Conservation (phyloP, 495 filamentous ascomycete species). For the Hypoxylon trugodes region DNA sequence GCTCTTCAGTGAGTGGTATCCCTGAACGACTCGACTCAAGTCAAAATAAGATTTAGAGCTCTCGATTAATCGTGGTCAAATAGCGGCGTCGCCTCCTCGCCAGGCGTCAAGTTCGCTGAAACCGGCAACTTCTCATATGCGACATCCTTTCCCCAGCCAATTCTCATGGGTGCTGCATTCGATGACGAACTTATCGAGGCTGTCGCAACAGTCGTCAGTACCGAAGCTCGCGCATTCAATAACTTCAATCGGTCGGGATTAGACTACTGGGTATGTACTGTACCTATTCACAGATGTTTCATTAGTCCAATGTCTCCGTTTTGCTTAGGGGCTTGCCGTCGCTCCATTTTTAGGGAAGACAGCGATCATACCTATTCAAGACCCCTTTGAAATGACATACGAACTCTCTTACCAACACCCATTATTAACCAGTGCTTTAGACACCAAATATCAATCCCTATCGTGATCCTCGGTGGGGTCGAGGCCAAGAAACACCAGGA, state of each 20-base stretch:
- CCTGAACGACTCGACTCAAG: no score
- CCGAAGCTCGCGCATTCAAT: conserved; percentile 69
- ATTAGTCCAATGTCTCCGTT: no score
- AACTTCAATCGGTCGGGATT: conserved; percentile 64
- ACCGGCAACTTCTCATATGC: conserved; percentile 63
- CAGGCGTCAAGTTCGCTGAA: conserved; percentile 59
- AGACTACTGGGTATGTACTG: conserved; percentile 58
- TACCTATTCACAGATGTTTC: no score
- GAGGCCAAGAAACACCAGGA: conserved; percentile 68
- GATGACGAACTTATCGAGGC: conserved; percentile 66
- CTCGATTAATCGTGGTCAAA: no score
- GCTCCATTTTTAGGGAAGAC: no score
- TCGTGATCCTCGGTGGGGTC: conserved; percentile 66
- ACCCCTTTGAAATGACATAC: no score
- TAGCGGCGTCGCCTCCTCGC: conserved; percentile 62
- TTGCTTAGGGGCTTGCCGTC: no score
- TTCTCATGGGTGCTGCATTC: conserved; percentile 65
- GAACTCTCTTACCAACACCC: neutral
- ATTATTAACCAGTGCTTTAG: conserved; percentile 14
- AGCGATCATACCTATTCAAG: no score
- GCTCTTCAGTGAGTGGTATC: no score
- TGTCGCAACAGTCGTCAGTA: conserved; percentile 63
- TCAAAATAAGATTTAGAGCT: no score
- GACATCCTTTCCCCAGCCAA: conserved; percentile 69
- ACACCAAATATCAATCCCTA: conserved; percentile 71